Conservation (phyloP, 2,329 filamentous ascomycete species). For the Colletotrichum sp. region DNA sequence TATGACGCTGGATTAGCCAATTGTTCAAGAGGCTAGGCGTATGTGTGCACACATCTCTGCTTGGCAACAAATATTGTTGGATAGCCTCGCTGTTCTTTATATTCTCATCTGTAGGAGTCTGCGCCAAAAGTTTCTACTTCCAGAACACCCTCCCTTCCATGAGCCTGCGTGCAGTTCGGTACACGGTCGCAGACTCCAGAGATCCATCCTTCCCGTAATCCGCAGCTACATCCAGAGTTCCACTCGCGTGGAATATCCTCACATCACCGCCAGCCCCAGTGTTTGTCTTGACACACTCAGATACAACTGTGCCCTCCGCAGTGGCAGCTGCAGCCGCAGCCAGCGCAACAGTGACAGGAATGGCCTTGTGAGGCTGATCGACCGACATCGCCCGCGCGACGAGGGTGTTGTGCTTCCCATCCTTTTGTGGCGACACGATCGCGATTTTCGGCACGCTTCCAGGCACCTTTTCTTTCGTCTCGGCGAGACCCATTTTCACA, state of each 20-base stretch:
- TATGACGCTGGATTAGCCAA: too few relatives aligned
- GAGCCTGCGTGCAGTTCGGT: conserved; percentile 50
- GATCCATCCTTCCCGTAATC: conserved; percentile 37
- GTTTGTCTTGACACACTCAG: conserved; percentile 25
- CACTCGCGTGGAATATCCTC: conserved; percentile 50
- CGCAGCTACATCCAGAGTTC: conserved; percentile 47
- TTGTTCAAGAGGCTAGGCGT: too few relatives aligned
- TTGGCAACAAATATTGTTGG: too few relatives aligned
- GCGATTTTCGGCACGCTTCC: conserved; percentile 70
- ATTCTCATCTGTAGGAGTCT: too few relatives aligned
- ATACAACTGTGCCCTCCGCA: conserved; percentile 44
- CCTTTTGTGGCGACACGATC: conserved; percentile 49
- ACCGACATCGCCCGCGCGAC: conserved; percentile 58
- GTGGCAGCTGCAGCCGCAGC: conserved; percentile 51
- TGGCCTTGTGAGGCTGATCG: conserved; percentile 60
- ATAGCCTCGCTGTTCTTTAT: too few relatives aligned
- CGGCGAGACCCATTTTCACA: conserved; percentile 64
- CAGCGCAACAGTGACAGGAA: conserved; percentile 60
- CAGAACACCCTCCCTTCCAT: conserved; percentile 48
- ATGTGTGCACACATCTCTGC: too few relatives aligned
- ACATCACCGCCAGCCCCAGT: conserved; percentile 34
- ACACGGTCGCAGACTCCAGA: conserved; percentile 45
- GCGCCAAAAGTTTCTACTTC: conserved; percentile 16
- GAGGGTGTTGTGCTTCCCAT: conserved; percentile 33
- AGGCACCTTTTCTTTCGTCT: conserved; percentile 39